phyloP scores from a whole-genome alignment of 495 filamentous ascomycete genomes.

The Niebla homalea region DNA sequence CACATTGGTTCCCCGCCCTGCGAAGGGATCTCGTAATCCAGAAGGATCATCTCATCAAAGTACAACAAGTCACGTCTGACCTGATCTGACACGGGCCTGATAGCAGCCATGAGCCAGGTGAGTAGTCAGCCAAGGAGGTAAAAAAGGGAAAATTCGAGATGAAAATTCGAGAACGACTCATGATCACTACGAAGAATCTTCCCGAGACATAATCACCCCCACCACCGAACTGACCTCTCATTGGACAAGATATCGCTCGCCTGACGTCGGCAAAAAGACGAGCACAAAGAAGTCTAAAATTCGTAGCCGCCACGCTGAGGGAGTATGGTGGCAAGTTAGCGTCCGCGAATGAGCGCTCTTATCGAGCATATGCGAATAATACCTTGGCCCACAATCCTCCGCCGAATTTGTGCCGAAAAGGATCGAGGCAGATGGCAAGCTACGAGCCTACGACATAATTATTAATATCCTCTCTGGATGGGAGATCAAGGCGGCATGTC shows the following conservation, averaged over 20 bases:
- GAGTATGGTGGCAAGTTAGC: background rate
- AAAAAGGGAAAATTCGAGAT: background rate
- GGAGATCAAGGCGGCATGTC: too few species aligned
- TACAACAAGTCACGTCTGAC: background rate
- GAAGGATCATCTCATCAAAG: background rate
- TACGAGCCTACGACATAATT: too few species aligned
- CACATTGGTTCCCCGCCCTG: background rate
- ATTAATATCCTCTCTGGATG: too few species aligned
- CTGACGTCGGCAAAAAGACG: slow-evolving; percentile 3
- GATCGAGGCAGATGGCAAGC: too few species aligned
- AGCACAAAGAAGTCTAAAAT: background rate
- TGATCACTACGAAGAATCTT: background rate
- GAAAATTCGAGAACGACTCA: background rate
- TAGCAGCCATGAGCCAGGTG: background rate
- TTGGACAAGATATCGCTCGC: background rate
- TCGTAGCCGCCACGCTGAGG: background rate
- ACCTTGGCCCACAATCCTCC: too few species aligned
- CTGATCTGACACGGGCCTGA: background rate
- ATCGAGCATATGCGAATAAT: slow-evolving; percentile 3
- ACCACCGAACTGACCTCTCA: too few species aligned
- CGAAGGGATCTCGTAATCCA: background rate
- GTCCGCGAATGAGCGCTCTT: background rate
- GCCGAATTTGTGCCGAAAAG: too few species aligned
- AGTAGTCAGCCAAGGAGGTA: background rate
- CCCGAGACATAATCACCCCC: too few species aligned